Base-by-base conservation (phyloP, 2,329 filamentous ascomycete genomes). In the Pseudogymnoascus verrucosus region DNA sequence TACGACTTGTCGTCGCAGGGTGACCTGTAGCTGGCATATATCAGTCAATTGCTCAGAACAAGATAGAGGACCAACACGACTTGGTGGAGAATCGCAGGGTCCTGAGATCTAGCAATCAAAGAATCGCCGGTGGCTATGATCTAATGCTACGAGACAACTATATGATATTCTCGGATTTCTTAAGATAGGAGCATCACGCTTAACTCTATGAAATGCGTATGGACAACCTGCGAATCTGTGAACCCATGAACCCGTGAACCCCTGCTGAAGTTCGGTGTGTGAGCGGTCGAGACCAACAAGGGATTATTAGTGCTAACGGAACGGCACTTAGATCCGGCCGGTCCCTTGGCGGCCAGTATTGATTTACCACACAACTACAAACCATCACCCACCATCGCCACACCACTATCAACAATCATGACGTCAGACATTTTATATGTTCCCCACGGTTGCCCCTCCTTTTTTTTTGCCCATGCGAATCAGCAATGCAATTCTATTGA, bases 321-420 rank as follows among this genome's bases (percentile, higher is more conserved):
- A 34, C 26, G 26, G 26, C 47, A 54, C 47, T 54, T 54, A 5
- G 47, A 12, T 54, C 26, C 47, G 26, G 14, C 47, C 14, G 26
- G 47, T 31, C n/a, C 47, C 47, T 54, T 54, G 47, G 47, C 47
- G 47, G 47, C 26, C n/a, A 54, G 31, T 34, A 54, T 54, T 31
- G 26, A 34, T 54, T 54, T 54, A 54, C 34, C 47, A 31, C 39
- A 42, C n/a, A 54, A 54, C 14, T 23, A 19, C 23, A n/a, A n/a
- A 28, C 14, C 12, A 51, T 21, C 5, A 44, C 19, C 19, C 40
- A 26, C 4, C 23, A 28, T 28, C 26, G 26, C 26, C 26, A 31
- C 47, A 31, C 14, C n/a, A 31, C 26, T 16, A 31, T 54, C 14
- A 54, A 31, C 26, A 11, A 31, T 54, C 26, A 54, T 54, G 47